These are phyloP conservation scores for Ustilago tritici DNA, from an alignment of 1,284 basidiomycete genomes.

Conservation along the genomic window DNA sequence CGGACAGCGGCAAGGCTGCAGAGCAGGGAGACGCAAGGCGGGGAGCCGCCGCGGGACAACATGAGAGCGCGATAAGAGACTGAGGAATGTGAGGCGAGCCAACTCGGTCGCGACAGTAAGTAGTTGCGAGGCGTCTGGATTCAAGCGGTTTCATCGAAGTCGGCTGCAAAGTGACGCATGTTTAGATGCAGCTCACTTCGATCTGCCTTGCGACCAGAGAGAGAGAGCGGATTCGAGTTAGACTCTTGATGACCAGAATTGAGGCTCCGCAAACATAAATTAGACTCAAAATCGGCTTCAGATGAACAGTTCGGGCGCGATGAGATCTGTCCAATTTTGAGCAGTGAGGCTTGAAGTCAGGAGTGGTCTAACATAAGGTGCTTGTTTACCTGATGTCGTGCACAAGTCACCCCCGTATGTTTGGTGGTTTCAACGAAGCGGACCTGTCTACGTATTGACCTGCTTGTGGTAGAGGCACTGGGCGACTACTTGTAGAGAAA, in stretches of 20 bases:
- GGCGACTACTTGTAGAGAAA: too few species aligned
- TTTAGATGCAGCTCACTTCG: background rate
- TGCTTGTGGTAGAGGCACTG: too few species aligned
- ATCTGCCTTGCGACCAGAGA: background rate
- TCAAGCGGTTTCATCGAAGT: too few species aligned
- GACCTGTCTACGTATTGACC: too few species aligned
- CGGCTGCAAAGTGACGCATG: background rate
- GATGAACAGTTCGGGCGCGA: background rate
- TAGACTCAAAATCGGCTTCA: background rate
- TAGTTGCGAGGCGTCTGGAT: too few species aligned
- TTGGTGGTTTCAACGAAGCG: too few species aligned
- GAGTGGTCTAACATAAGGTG: background rate
- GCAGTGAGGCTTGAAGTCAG: too few species aligned
- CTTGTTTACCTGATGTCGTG: background rate
- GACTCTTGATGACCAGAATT: background rate
- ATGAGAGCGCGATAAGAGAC: background rate
- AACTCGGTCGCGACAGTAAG: too few species aligned
- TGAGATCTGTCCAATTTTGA: background rate
- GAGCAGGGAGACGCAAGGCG: background rate
- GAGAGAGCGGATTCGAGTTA: too few species aligned
- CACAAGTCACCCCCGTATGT: too few species aligned
- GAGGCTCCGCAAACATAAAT: background rate
- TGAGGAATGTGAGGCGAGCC: background rate
- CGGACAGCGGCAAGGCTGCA: background rate
- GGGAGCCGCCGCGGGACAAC: background rate